A percentile compares a stretch with the other conserved stretches of the same genome.
These are phyloP conservation scores for Fusarium staphyleae DNA, from an alignment of 2,329 filamentous ascomycete genomes.

Conservation along the genomic window DNA sequence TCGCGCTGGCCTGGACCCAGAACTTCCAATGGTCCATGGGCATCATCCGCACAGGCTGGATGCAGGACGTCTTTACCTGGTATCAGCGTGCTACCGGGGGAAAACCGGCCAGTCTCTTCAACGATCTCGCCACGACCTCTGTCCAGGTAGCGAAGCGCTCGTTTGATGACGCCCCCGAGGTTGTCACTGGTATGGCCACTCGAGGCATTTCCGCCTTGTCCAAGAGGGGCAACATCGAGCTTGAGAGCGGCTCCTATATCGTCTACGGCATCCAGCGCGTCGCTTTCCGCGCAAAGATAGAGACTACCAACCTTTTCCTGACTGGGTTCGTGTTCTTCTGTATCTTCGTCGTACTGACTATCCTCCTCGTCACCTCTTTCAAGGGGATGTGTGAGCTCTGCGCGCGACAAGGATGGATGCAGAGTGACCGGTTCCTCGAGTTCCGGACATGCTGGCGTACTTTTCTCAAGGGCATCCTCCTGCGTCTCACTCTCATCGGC, in stretches of 20 bases:
- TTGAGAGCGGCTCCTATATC: constrained; percentile 62
- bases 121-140: constrained; percentile 75
- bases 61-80: constrained; percentile 91
- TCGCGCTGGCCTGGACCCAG: constrained; percentile 92
- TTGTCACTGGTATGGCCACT: constrained; percentile 54
- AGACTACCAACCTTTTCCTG: constrained; percentile 90
- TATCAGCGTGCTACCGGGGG: constrained; percentile 94
- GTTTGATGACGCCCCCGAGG: constrained; percentile 48
- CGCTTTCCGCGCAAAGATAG: constrained; percentile 85
- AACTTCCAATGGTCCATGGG: constrained; percentile 99
- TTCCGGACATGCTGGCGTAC: constrained; percentile 95
- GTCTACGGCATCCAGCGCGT: constrained; percentile 89
- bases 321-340: constrained; percentile 90
- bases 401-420: constrained; percentile 77
- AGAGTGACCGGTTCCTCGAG: constrained; percentile 84
- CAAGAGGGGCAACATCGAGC: constrained; percentile 62
- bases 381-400: constrained; percentile 81
- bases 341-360: constrained; percentile 78
- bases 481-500: constrained; percentile 86
- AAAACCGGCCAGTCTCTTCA: constrained; percentile 78
- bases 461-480: constrained; percentile 90
- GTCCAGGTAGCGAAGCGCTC: constrained; percentile 78
- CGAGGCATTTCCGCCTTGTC: constrained; percentile 59
- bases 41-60: constrained; percentile 82
- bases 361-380: constrained; percentile 76